These are phyloP conservation scores for Penstemon barbatus DNA, from an alignment of 257 asterid species.

Conservation along the genomic window DNA sequence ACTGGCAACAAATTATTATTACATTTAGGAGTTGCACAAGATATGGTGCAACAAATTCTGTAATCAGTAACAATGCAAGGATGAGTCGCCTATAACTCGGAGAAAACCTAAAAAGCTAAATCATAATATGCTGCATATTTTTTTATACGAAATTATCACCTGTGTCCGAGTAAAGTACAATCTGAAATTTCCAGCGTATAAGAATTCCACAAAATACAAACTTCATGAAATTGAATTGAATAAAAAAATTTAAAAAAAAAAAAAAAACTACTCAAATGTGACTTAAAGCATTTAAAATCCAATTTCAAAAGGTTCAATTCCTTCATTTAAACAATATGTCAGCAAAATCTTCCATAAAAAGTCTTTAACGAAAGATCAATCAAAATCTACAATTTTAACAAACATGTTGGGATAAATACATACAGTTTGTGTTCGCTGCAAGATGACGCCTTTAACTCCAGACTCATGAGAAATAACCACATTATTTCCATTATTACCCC, in stretches of 20 bases:
- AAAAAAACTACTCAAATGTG: too few species aligned
- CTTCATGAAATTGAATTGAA: neutral
- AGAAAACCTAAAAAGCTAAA: neutral
- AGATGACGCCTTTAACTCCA: slow-evolving; percentile 50
- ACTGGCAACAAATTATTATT: neutral
- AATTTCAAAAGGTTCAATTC: too few species aligned
- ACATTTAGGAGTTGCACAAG: neutral
- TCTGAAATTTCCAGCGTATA: neutral
- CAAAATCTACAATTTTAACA: too few species aligned
- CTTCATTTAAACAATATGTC: too few species aligned
- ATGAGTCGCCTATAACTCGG: neutral
- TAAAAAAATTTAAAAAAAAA: too few species aligned
- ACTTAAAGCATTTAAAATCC: too few species aligned
- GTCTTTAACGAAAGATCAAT: too few species aligned
- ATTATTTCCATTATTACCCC: slow-evolving; percentile 19
- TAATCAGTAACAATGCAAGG: neutral
- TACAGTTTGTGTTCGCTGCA: slow-evolving; percentile 22
- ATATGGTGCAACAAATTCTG: neutral
- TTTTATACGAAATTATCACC: neutral
- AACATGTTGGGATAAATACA: too few species aligned
- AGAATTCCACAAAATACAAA: neutral
- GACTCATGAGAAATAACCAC: slow-evolving; percentile 54
- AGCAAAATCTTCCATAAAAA: too few species aligned
- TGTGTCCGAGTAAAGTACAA: neutral
- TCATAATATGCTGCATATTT: too few species aligned